Percentiles rank a stretch among this genome's conserved stretches.
Conservation (phyloP, 176 grass and related monocot species). For the Aegilops tauschii region DNA sequence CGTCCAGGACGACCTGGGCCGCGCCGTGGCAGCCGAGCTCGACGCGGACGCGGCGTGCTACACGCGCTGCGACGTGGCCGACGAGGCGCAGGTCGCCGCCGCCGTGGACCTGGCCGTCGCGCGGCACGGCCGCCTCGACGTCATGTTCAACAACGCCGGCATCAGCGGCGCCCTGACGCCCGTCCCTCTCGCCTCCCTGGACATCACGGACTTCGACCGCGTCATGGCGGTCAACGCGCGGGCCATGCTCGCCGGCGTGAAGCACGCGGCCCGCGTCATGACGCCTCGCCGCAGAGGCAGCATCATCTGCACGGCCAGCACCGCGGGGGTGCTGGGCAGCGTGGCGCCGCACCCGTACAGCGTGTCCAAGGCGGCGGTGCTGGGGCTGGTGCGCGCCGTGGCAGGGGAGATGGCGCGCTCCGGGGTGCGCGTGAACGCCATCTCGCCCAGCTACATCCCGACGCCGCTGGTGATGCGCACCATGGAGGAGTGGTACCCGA, state of each 20-base stretch:
- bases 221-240: constrained; percentile 48
- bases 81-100: constrained; percentile 42
- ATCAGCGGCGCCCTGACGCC: background rate
- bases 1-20: constrained; percentile 46
- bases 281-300: constrained; percentile 28
- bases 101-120: constrained; percentile 45
- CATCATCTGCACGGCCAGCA: constrained; percentile 52
- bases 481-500: background rate
- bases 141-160: constrained; percentile 59
- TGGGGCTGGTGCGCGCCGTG: constrained; percentile 16
- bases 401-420: constrained; percentile 21
- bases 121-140: constrained; percentile 41
- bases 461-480: constrained; percentile 11
- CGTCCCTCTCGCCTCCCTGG: background rate
- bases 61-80: constrained; percentile 32
- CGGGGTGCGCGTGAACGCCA: constrained; percentile 60
- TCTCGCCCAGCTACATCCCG: constrained; percentile 42
- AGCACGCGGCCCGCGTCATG: constrained; percentile 71
- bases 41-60: background rate
- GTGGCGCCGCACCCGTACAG: background rate
- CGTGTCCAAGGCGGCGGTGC: background rate
- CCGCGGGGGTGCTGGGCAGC: background rate
- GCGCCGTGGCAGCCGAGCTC: constrained; percentile 18
- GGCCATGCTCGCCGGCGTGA: constrained; percentile 30
- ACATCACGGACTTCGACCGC: constrained; percentile 48